Evolutionary conservation across 2,329 filamentous ascomycete species (phyloP), one percentile per base, ranked within the genome.

Genomic region (Xylariaceae sp.): DNA sequence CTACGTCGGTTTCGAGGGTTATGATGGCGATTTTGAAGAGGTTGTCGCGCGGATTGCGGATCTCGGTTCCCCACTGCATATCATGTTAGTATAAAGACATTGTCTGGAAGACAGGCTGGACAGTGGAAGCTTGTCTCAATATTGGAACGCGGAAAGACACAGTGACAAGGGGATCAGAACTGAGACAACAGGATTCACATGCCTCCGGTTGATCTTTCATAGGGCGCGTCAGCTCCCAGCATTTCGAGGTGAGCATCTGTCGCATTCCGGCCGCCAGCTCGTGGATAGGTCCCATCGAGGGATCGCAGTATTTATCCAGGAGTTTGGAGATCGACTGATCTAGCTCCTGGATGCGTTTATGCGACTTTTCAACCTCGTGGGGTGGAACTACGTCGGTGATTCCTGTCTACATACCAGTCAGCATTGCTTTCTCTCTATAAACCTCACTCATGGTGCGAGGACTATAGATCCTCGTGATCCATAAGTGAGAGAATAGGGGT

Each of bases 21-120:
- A 76, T 74, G 18, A 85, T 66, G 1, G 82, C 75, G 11, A 84
- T 73, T 65, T 80, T 80, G 74, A 85, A 85, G 6, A 84, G 71
- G 56, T 82, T 81, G 66, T 85, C 82, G 51, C 78, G 77, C 17
- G 75, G 71, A 17, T 74, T 76, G 39, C 76, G 74, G 7, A 82
- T 75, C 64, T 84, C 81, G 1, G 74, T 77, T 7, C 76, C 77
- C 72, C 76, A 80, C 64, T 82, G 11, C 51, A 52, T 17, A 2
- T 10, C 2, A 30, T 51, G 23, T 30, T 30, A 64, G 60, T 47
- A 59, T 5, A 13, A 47, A 23, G 5, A 50, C n/a, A 13, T 51
- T 35, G 30, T 49, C 15, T n/a, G 6, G 15, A 17, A 50, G 23
- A 30, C 9, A 50, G 17, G 11, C 45, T 13, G 8, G 44, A 23